These are phyloP conservation scores for Trametes elegans DNA, from an alignment of 768 basidiomycete species.

Conservation along the genomic window DNA sequence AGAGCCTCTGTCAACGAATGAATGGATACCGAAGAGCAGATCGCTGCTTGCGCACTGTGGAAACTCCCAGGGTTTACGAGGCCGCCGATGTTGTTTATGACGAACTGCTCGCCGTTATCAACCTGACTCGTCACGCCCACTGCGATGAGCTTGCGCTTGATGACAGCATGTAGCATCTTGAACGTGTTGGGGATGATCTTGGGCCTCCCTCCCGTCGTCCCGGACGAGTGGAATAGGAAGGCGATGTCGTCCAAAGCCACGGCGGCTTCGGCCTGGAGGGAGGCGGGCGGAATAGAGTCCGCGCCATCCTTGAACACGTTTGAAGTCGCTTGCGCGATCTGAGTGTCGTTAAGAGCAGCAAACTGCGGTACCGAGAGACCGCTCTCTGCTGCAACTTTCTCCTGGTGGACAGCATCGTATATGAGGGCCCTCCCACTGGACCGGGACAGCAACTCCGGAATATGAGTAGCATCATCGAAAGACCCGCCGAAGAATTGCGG, in stretches of 20 bases:
- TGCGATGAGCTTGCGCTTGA: background rate
- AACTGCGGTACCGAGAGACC: no score
- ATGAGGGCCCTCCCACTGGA: constrained; percentile 15
- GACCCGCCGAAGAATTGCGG: constrained; percentile 22
- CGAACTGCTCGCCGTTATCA: background rate
- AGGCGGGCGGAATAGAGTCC: no score
- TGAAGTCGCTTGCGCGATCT: background rate
- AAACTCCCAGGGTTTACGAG: constrained; percentile 18
- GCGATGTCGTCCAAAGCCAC: constrained; percentile 11
- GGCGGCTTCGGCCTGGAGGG: background rate
- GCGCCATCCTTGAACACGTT: background rate
- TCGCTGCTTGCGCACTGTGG: background rate
- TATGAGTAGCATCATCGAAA: constrained; percentile 2
- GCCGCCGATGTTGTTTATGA: constrained; percentile 20
- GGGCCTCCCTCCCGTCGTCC: constrained; percentile 19
- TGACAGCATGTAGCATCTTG: constrained; percentile 9
- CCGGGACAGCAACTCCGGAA: constrained; percentile 8
- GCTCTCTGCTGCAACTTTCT: no score
- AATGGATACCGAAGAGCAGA: background rate
- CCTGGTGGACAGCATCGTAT: constrained; percentile 11
- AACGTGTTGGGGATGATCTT: constrained; percentile 23
- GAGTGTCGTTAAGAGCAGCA: no score
- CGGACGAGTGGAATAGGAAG: constrained; percentile 21
- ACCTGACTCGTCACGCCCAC: background rate
- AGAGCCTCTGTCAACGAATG: background rate